Percentiles rank a stretch among this genome's conserved stretches.
phyloP scores from a whole-genome alignment of 1,139 yeast genomes.

The Saccharomyces hybrid region DNA sequence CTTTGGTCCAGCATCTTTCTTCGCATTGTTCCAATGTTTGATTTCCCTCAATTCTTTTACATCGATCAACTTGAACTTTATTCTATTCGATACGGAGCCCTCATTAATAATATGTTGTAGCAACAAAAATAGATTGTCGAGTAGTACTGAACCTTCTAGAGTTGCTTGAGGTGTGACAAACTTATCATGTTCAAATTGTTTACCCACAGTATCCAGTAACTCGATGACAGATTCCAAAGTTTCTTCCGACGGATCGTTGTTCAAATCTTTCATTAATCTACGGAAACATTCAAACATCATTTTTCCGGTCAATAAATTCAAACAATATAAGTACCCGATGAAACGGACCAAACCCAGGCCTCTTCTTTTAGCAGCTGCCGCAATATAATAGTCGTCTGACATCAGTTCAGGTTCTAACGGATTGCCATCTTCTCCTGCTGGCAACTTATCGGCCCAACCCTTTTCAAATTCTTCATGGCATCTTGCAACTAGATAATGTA shows the following conservation, averaged over 20 bases:
- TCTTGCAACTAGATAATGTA: constrained; percentile 72
- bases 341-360: constrained; percentile 93
- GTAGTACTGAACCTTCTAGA: constrained; percentile 34
- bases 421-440: constrained; percentile 71
- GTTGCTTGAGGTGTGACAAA: constrained; percentile 20
- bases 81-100: constrained; percentile 63
- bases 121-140: constrained; percentile 55
- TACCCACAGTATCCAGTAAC: constrained; percentile 79
- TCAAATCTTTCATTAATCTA: constrained; percentile 45
- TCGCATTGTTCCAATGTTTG: constrained; percentile 36
- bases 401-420: constrained; percentile 78
- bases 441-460: constrained; percentile 87
- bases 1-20: constrained; percentile 75
- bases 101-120: constrained; percentile 50
- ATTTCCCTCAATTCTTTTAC: constrained; percentile 65
- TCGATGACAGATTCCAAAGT: constrained; percentile 83
- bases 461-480: constrained; percentile 91
- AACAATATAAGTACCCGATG: constrained; percentile 85
- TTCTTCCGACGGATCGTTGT: constrained; percentile 76
- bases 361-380: constrained; percentile 94
- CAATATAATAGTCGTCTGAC: constrained; percentile 88
- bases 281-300: constrained; percentile 71
- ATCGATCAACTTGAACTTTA: constrained; percentile 83
- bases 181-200: constrained; percentile 50
- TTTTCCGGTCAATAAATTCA: constrained; percentile 65